These are phyloP conservation scores for Solanum hybrid DNA, from an alignment of 305 asterid species.

Conservation along the genomic window DNA sequence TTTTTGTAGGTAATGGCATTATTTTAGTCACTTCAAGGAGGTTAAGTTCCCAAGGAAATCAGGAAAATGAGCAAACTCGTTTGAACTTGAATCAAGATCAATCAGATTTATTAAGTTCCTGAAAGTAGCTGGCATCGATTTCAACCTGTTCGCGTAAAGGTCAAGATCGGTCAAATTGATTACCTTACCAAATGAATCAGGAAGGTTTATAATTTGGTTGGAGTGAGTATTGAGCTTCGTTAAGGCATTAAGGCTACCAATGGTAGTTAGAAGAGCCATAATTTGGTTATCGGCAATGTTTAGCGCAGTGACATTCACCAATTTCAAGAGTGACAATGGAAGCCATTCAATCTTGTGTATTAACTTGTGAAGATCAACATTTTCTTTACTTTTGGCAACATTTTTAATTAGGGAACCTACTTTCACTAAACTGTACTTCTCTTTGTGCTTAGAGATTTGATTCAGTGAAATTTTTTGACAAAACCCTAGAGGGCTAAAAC, in stretches of 20 bases:
- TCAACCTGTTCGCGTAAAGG: slow-evolving; percentile 53
- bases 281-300: slow-evolving; percentile 52
- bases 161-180: slow-evolving; percentile 45
- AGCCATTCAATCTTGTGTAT: slow-evolving; percentile 81
- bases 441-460: too few species aligned
- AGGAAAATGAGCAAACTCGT: slow-evolving; percentile 50
- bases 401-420: slow-evolving; percentile 57
- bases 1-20: too few species aligned
- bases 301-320: slow-evolving; percentile 41
- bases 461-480: too few species aligned
- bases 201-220: slow-evolving; percentile 78
- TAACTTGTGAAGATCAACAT: slow-evolving; percentile 58
- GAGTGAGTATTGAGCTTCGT: slow-evolving; percentile 49
- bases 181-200: slow-evolving; percentile 57
- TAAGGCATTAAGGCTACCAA: slow-evolving; percentile 38
- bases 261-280: slow-evolving; percentile 71
- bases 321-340: slow-evolving; percentile 66
- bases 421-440: slow-evolving; percentile 25
- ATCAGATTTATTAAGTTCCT: slow-evolving; percentile 20
- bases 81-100: slow-evolving; percentile 59
- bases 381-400: slow-evolving; percentile 33
- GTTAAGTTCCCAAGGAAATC: slow-evolving; percentile 36
- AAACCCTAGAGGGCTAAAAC: too few species aligned
- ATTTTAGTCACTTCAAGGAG: slow-evolving; percentile 37
- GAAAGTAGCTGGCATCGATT: slow-evolving; percentile 36